phyloP scores from a whole-genome alignment of 1,139 yeast genomes.

The Torulaspora pretoriensis region DNA sequence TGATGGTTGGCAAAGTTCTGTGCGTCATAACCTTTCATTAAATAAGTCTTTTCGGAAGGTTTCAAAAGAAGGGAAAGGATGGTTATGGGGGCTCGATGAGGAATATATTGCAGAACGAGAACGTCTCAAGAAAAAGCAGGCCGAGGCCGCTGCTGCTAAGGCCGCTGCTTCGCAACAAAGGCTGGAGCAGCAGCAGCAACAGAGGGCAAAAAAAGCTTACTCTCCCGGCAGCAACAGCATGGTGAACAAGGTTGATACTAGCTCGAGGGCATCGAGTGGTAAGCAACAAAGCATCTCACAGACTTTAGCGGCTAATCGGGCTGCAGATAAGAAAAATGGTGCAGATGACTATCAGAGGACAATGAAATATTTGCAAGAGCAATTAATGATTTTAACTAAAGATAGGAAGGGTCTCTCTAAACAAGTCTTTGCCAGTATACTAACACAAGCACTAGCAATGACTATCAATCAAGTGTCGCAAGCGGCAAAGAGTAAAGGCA shows the following conservation, averaged over 20 bases:
- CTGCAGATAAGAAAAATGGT: conserved; percentile 25
- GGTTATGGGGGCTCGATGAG: conserved; percentile 91
- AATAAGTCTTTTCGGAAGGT: conserved; percentile 80
- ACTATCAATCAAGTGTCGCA: conserved; percentile 87
- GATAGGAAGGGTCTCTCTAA: conserved; percentile 67
- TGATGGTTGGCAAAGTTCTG: conserved; percentile 96
- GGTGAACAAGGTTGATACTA: conserved; percentile 7
- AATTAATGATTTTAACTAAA: conserved; percentile 62
- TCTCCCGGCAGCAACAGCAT: conserved; percentile 25
- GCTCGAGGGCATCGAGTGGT: conserved; percentile 16
- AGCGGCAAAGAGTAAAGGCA: conserved; percentile 81
- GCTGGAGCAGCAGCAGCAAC: conserved; percentile 47
- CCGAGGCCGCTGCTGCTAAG: conserved; percentile 55
- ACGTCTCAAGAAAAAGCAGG: conserved; percentile 63
- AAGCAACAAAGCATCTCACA: conserved; percentile 36
- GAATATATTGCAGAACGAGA: conserved; percentile 78
- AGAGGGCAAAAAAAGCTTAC: conserved; percentile 36
- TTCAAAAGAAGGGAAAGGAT: conserved; percentile 78
- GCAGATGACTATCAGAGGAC: conserved; percentile 35
- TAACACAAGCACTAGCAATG: conserved; percentile 90
- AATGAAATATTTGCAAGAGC: conserved; percentile 61
- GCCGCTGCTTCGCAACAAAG: conserved; percentile 54
- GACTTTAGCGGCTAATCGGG: conserved; percentile 36
- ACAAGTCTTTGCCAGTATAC: conserved; percentile 68
- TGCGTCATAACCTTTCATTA: conserved; percentile 79